Percentiles rank a stretch among this genome's conserved stretches.
Evolutionary conservation across 169 alveolate species (phyloP).

Genomic region (Perkinsus chesapeaki): DNA sequence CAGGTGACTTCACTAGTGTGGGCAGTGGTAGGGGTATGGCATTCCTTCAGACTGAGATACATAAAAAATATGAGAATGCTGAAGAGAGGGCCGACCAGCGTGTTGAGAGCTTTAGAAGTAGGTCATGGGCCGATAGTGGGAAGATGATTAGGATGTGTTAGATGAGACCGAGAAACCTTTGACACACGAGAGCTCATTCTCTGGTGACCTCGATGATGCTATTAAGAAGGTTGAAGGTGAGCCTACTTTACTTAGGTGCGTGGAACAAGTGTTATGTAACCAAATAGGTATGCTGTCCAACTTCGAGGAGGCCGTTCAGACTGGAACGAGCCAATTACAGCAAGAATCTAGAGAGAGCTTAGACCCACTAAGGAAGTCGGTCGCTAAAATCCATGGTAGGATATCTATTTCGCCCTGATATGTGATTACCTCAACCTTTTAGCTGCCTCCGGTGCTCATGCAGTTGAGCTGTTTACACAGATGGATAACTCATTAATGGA

Average conservation of each 20-base stretch:
- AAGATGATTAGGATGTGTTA: background rate
- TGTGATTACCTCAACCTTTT: background rate
- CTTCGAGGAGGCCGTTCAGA: background rate
- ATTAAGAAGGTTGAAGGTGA: background rate
- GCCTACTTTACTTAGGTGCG: background rate
- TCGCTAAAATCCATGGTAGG: background rate
- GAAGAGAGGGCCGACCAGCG: background rate
- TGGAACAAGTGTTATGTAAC: background rate
- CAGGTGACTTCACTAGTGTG: background rate
- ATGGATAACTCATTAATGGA: background rate
- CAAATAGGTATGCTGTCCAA: background rate
- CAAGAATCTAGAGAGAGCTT: background rate
- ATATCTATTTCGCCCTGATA: background rate
- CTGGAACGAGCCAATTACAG: background rate
- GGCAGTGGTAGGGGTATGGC: background rate
- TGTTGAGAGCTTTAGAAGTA: background rate
- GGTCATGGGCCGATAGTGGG: background rate
- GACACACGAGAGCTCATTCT: background rate
- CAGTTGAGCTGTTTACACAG: background rate
- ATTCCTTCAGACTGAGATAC: background rate
- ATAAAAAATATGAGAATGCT: background rate
- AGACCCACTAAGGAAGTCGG: background rate
- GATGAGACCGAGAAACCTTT: background rate
- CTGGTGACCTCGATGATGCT: background rate
- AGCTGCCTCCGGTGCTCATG: background rate